Conservation (phyloP, 208 protist species). For the Trypanosoma boissoni region DNA sequence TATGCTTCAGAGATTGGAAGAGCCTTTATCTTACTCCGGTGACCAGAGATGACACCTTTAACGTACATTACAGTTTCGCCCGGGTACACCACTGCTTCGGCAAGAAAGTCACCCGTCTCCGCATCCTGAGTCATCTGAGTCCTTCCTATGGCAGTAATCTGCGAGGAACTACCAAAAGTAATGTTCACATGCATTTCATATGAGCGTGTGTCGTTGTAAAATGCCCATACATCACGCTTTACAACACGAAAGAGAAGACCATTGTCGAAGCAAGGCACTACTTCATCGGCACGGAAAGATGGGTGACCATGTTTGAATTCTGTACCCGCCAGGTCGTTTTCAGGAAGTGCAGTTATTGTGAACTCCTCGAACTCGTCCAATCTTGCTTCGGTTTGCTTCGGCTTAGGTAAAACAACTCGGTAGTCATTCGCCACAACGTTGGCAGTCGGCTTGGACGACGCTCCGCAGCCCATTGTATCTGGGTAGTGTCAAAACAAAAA, state of each 20-base stretch:
- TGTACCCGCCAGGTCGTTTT: neutral
- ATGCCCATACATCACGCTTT: constrained; percentile 34
- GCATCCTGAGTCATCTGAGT: constrained; percentile 13
- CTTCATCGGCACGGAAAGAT: constrained; percentile 13
- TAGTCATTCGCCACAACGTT: neutral
- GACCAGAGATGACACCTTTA: constrained; percentile 17
- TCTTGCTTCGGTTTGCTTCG: neutral
- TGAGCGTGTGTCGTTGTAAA: constrained; percentile 36
- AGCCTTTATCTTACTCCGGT: constrained; percentile 34
- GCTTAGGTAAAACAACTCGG: neutral
- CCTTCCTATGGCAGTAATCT: constrained; percentile 12
- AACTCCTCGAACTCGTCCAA: constrained; percentile 28
- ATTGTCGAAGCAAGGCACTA: constrained; percentile 31
- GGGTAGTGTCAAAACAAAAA: neutral
- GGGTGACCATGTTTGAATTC: constrained; percentile 19
- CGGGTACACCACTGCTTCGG: constrained; percentile 22
- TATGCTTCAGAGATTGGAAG: constrained; percentile 57
- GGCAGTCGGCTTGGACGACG: neutral
- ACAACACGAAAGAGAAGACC: constrained; percentile 38
- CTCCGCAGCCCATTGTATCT: constrained; percentile 9
- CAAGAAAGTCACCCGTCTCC: constrained; percentile 11
- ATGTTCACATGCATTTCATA: constrained; percentile 31
- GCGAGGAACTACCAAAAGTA: constrained; percentile 16
- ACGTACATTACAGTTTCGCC: constrained; percentile 26
- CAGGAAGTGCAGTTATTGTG: constrained; percentile 12